Evolutionary conservation across 192 early-diverging fungal species (phyloP).

Genomic region (Coemansia sp.): DNA sequence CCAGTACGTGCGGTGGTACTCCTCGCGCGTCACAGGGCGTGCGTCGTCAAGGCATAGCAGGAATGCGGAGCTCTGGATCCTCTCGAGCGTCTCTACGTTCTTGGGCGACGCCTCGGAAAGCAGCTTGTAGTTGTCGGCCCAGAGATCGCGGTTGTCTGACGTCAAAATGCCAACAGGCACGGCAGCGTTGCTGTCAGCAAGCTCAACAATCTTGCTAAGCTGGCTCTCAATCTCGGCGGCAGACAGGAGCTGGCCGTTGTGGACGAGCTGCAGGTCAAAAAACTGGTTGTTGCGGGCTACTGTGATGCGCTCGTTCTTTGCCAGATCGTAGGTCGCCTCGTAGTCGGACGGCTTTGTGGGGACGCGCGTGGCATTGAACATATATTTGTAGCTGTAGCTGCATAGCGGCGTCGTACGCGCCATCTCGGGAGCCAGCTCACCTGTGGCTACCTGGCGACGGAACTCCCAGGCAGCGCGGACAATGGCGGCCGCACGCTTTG

Average conservation of each 20-base stretch:
- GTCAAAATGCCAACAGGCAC: conserved; percentile 86
- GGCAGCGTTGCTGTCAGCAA: conserved; percentile 69
- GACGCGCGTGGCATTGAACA: conserved; percentile 96
- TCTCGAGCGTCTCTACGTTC: conserved; percentile 74
- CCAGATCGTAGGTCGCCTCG: conserved; percentile 72
- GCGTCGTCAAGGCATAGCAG: conserved; percentile 90
- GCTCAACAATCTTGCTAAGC: conserved; percentile 66
- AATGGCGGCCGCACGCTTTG: conserved; percentile 86
- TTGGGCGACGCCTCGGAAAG: conserved; percentile 66
- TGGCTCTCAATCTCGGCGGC: conserved; percentile 84
- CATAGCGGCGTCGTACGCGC: conserved; percentile 78
- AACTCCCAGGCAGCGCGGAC: conserved; percentile 90
- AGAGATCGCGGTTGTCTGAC: conserved; percentile 91
- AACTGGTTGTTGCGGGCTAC: conserved; percentile 93
- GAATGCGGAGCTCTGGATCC: conserved; percentile 87
- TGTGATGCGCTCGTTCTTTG: conserved; percentile 78
- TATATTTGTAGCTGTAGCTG: conserved; percentile 90
- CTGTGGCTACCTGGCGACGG: conserved; percentile 75
- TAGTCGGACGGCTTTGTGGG: conserved; percentile 85
- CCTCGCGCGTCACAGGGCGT: conserved; percentile 85
- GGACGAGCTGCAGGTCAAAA: conserved; percentile 73
- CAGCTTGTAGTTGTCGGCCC: conserved; percentile 81
- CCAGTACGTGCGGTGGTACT: conserved; percentile 88
- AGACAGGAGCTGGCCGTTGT: conserved; percentile 78
- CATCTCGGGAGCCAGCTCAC: conserved; percentile 82